These are phyloP conservation scores for Gnomoniopsis smithogilvyi DNA, from an alignment of 2,329 filamentous ascomycete genomes.

Conservation along the genomic window DNA sequence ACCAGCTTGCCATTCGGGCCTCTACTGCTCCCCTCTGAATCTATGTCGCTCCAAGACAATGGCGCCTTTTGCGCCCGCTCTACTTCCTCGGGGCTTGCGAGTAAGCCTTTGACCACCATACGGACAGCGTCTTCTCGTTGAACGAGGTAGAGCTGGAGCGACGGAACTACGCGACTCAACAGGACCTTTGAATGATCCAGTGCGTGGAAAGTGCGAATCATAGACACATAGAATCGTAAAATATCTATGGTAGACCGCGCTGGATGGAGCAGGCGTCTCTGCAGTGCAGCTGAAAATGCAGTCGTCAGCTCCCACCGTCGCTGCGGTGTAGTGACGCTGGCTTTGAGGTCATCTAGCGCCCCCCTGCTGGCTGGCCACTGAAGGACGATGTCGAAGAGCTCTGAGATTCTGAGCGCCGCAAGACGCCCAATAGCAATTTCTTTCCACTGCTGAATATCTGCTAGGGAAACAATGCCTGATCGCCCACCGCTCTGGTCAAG, in stretches of 20 bases:
- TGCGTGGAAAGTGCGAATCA: conserved; percentile 73
- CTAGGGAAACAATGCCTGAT: conserved; percentile 40
- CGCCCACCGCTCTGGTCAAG: conserved; percentile 34
- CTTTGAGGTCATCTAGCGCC: conserved; percentile 71
- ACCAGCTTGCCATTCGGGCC: conserved; percentile 45
- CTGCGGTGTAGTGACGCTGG: conserved; percentile 65
- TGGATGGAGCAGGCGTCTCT: conserved; percentile 67
- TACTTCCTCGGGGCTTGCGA: conserved; percentile 57
- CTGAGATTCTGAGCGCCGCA: conserved; percentile 64
- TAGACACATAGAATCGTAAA: conserved; percentile 72
- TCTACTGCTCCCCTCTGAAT: neutral
- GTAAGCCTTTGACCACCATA: conserved; percentile 71
- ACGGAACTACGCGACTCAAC: conserved; percentile 69
- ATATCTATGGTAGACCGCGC: conserved; percentile 75
- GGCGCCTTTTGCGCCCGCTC: conserved; percentile 24
- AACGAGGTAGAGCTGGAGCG: conserved; percentile 72
- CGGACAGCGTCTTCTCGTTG: conserved; percentile 72
- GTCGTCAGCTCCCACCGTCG: conserved; percentile 68
- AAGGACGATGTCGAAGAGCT: conserved; percentile 77
- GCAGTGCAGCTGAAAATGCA: conserved; percentile 63
- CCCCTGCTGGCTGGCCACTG: conserved; percentile 70
- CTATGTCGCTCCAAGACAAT: neutral
- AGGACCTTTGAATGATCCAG: conserved; percentile 76
- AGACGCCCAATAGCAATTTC: conserved; percentile 67
- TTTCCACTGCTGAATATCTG: conserved; percentile 66